Conservation (phyloP, 2,329 filamentous ascomycete genomes). For the Talaromyces sp. region DNA sequence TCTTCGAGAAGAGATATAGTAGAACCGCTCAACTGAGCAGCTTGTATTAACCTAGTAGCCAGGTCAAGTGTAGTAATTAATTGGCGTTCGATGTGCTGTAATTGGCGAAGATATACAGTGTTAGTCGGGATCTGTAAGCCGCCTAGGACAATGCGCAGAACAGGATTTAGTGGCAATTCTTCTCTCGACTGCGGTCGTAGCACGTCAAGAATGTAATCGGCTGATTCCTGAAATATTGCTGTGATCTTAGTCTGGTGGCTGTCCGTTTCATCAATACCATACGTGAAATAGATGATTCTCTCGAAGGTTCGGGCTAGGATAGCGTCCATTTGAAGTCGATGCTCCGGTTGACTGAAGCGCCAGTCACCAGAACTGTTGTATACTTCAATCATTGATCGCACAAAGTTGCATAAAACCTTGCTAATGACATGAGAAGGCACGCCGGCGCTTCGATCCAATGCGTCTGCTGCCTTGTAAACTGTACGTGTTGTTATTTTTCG, state of each 20-base stretch:
- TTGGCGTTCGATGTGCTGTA: slow-evolving; percentile 58
- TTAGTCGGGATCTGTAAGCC: slow-evolving; percentile 58
- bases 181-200: slow-evolving; percentile 69
- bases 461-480: slow-evolving; percentile 29
- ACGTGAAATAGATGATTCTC: slow-evolving; percentile 67
- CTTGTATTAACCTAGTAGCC: slow-evolving; percentile 66
- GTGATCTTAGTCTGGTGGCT: slow-evolving; percentile 52
- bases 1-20: slow-evolving; percentile 66
- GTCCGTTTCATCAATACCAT: slow-evolving; percentile 65
- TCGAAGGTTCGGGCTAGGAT: slow-evolving; percentile 68
- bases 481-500: slow-evolving; percentile 36
- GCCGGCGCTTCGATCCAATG: slow-evolving; percentile 58
- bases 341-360: slow-evolving; percentile 69
- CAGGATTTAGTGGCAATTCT: slow-evolving; percentile 71
- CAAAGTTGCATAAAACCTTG: slow-evolving; percentile 67
- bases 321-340: slow-evolving; percentile 66
- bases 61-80: slow-evolving; percentile 63
- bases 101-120: slow-evolving; percentile 59
- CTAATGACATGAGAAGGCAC: slow-evolving; percentile 75
- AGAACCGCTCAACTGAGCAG: slow-evolving; percentile 61
- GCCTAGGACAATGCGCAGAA: slow-evolving; percentile 66
- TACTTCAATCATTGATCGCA: slow-evolving; percentile 72
- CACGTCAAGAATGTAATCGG: slow-evolving; percentile 70
- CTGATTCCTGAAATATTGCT: slow-evolving; percentile 66
- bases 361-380: slow-evolving; percentile 83